A percentile compares a stretch with the other conserved stretches of the same genome.
These are phyloP conservation scores for Metarhizium anisopliae DNA, from an alignment of 2,329 filamentous ascomycete species.

Conservation along the genomic window DNA sequence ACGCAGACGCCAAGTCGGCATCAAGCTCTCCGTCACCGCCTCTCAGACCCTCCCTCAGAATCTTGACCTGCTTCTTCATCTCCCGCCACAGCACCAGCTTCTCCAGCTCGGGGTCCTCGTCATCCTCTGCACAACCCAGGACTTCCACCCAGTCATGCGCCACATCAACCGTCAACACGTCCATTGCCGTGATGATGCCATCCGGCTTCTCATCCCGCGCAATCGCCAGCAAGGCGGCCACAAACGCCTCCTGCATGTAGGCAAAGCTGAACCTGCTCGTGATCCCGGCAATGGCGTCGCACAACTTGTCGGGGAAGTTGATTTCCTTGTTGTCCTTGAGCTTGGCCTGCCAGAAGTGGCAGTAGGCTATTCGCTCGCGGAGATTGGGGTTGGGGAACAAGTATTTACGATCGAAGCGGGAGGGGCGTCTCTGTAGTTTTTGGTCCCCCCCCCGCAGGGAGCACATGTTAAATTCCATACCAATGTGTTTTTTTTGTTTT, in stretches of 20 bases:
- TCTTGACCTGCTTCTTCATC: constrained; percentile 54
- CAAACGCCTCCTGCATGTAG: constrained; percentile 62
- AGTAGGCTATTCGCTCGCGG: constrained; percentile 48
- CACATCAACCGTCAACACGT: constrained; percentile 17
- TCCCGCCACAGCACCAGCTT: constrained; percentile 49
- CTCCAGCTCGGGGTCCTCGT: constrained; percentile 32
- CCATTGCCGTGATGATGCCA: not conserved
- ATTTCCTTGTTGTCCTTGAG: constrained; percentile 47
- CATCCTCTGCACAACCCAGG: constrained; percentile 13
- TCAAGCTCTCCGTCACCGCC: constrained; percentile 15
- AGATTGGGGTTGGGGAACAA: constrained; percentile 49
- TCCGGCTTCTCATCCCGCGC: constrained; percentile 25
- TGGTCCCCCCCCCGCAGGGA: too few relatives aligned
- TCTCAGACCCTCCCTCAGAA: constrained; percentile 51
- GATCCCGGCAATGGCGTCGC: constrained; percentile 49
- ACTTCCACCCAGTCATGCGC: constrained; percentile 31
- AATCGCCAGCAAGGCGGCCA: constrained; percentile 52
- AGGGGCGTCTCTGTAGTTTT: constrained; percentile 45
- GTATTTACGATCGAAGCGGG: constrained; percentile 59
- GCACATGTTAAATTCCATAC: too few relatives aligned
- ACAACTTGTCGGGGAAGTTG: constrained; percentile 51
- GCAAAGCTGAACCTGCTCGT: constrained; percentile 60
- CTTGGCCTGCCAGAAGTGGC: constrained; percentile 52
- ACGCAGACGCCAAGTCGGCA: not conserved
- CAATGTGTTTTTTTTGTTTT: not conserved